Base-by-base conservation (phyloP, 768 basidiomycete genomes). In the Amanita subjunquillea region DNA sequence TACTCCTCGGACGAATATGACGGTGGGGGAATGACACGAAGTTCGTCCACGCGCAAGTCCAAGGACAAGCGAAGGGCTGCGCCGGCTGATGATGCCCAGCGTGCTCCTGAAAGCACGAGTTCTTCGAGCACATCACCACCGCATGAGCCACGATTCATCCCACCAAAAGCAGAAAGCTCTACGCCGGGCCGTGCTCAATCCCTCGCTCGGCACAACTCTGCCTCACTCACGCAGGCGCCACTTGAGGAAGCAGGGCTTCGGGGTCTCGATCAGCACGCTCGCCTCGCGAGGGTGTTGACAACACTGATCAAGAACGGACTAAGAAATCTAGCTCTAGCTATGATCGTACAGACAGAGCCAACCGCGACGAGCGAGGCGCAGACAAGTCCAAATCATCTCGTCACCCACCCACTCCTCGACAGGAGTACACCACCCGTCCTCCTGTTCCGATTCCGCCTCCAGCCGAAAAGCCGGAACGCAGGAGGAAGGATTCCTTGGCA, bases 401-500 rank as follows among this genome's bases (percentile, higher is more conserved):
- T n/a, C 37, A 50, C 17, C 38, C 22, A 17, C 20, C 39, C 8
- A 9, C 27, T 12, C 17, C 49, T 1, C 20, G 50, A n/a, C 29
- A 43, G 17, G 51, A 52, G 17, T 30, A 37, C 13, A 13, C 51
- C 6, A 29, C 9, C 23, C 51, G 40, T 52, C 15, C 50, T 25
- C 15, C 50, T 12, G 15, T 32, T 15, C 42, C 42, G n/a, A 15
- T 29, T 13, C 20, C 41, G 34, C 20, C 42, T 10, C 20, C 43
- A 20, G 20, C n/a, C 4, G 51, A 37, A 37, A 36, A 38, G 23
- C 37, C 29, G 12, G 53, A 38, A 4, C 43, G 56, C 6, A 50
- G 42, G 30, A 50, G 56, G 20, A 56, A 54, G 25, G 56, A 56
- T 41, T 56, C 56, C n/a, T 12, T 54, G 13, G 45, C 53, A 8